Conservation (phyloP, 2,329 filamentous ascomycete species). For the Ramularia endophylla region DNA sequence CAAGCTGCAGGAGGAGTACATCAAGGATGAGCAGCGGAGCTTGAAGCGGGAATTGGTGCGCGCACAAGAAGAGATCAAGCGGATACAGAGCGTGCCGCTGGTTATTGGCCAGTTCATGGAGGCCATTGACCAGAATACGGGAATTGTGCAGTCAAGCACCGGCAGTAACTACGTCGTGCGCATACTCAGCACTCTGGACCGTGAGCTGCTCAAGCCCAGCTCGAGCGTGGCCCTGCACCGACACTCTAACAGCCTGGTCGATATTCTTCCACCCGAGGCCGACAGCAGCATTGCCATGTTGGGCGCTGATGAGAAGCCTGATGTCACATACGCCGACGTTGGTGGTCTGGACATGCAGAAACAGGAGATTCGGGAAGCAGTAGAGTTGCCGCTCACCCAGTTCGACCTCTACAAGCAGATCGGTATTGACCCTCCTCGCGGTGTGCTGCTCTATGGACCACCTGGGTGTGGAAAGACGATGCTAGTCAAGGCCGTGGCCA, state of each 20-base stretch:
- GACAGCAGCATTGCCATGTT: constrained; percentile 99
- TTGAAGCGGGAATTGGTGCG: constrained; percentile 95
- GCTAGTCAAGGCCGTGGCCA: constrained; percentile 96
- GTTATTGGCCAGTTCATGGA: constrained; percentile 99
- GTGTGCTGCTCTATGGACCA: constrained; percentile 92
- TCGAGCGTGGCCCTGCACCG: constrained; percentile 96
- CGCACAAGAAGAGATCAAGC: constrained; percentile 98
- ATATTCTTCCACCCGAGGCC: constrained; percentile 97
- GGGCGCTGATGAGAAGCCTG: constrained; percentile 91
- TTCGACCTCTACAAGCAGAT: constrained; percentile 99
- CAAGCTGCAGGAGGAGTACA: constrained; percentile 98
- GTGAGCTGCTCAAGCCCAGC: constrained; percentile 94
- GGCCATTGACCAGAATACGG: constrained; percentile 98
- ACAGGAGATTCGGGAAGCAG: constrained; percentile 96
- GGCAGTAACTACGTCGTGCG: constrained; percentile 99
- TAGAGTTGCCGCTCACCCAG: constrained; percentile 92
- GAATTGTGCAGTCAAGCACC: constrained; percentile 96
- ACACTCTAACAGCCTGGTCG: constrained; percentile 96
- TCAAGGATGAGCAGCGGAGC: constrained; percentile 99
- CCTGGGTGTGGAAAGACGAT: constrained; percentile 96
- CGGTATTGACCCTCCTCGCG: constrained; percentile 94
- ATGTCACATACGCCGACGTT: constrained; percentile 96
- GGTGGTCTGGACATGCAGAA: constrained; percentile 99
- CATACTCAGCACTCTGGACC: constrained; percentile 95
- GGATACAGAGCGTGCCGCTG: constrained; percentile 95